phyloP scores from a whole-genome alignment of 2,329 filamentous ascomycete species.

The Escovopsis sp. region DNA sequence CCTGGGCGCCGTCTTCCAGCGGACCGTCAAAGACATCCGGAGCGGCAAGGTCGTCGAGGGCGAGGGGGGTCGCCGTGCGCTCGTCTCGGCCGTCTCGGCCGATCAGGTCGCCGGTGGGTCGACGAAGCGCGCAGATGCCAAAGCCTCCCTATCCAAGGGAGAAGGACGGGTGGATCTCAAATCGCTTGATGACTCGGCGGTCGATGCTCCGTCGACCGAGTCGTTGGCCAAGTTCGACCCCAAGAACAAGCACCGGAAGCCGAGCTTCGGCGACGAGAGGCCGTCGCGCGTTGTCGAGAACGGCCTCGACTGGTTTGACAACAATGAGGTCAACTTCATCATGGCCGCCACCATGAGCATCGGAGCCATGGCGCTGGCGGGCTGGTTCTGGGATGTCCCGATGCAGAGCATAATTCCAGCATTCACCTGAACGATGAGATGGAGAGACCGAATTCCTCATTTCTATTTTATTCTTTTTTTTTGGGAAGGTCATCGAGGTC shows the following conservation, averaged over 20 bases:
- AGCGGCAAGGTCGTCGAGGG: slow-evolving; percentile 85
- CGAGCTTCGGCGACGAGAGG: slow-evolving; percentile 39
- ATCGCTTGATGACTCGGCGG: slow-evolving; percentile 16
- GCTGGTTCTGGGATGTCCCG: slow-evolving; percentile 45
- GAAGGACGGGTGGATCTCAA: slow-evolving; percentile 19
- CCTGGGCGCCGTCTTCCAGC: slow-evolving; percentile 71
- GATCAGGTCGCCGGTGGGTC: slow-evolving; percentile 13
- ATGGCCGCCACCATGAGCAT: slow-evolving; percentile 79
- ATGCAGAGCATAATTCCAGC: slow-evolving; percentile 3
- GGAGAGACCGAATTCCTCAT: too few relatives aligned
- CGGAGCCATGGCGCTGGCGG: slow-evolving; percentile 53
- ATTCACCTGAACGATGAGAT: too few relatives aligned
- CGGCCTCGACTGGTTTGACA: slow-evolving; percentile 65
- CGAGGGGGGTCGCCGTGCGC: slow-evolving; percentile 50
- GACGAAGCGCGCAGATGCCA: slow-evolving; percentile 22
- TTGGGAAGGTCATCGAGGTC: too few relatives aligned
- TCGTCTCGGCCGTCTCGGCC: slow-evolving; percentile 26
- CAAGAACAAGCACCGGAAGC: slow-evolving; percentile 32
- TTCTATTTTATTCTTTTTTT: too few relatives aligned
- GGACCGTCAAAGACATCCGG: slow-evolving; percentile 69
- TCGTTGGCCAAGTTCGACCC: slow-evolving; percentile 32
- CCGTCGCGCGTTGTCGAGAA: slow-evolving; percentile 51
- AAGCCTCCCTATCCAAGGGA: slow-evolving; percentile 30
- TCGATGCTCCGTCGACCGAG: slow-evolving; percentile 20
- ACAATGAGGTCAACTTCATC: slow-evolving; percentile 87